Percentiles rank a stretch among this genome's conserved stretches.
Conservation (phyloP, 2,329 filamentous ascomycete genomes). For the Colletotrichum sp. region DNA sequence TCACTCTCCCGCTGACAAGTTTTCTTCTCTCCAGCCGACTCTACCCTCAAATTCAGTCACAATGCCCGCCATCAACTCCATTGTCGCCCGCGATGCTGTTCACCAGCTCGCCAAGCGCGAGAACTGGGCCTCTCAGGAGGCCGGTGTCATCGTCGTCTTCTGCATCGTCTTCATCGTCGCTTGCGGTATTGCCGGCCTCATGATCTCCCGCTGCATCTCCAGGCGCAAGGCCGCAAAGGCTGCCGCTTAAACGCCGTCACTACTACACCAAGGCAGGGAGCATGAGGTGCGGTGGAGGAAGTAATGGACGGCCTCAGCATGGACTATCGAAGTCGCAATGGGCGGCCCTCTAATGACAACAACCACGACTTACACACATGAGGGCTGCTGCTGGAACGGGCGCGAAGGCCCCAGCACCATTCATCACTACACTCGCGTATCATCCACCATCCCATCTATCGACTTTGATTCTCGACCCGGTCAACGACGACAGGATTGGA, state of each 20-base stretch:
- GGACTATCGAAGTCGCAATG: background rate
- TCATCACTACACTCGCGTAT: background rate
- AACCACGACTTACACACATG: background rate
- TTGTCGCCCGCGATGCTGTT: constrained; percentile 42
- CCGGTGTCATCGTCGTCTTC: constrained; percentile 48
- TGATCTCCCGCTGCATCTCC: constrained; percentile 34
- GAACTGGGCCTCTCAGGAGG: constrained; percentile 43
- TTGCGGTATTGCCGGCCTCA: constrained; percentile 33
- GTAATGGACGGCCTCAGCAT: background rate
- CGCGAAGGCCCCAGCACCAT: background rate
- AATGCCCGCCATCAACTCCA: constrained; percentile 47
- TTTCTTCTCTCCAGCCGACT: background rate
- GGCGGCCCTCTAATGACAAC: background rate
- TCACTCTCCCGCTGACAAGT: background rate
- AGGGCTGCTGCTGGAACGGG: background rate
- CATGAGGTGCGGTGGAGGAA: background rate
- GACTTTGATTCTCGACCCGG: background rate
- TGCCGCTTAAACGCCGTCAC: background rate
- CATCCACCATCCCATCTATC: background rate
- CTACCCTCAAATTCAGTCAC: constrained; percentile 27
- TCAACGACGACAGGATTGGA: background rate
- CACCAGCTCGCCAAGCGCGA: constrained; percentile 45
- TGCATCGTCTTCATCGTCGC: constrained; percentile 47
- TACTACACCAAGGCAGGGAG: background rate
- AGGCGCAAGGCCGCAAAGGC: constrained; percentile 32